Evolutionary conservation across 495 filamentous ascomycete species (phyloP).

Genomic region (Penicillium flavigenum): DNA sequence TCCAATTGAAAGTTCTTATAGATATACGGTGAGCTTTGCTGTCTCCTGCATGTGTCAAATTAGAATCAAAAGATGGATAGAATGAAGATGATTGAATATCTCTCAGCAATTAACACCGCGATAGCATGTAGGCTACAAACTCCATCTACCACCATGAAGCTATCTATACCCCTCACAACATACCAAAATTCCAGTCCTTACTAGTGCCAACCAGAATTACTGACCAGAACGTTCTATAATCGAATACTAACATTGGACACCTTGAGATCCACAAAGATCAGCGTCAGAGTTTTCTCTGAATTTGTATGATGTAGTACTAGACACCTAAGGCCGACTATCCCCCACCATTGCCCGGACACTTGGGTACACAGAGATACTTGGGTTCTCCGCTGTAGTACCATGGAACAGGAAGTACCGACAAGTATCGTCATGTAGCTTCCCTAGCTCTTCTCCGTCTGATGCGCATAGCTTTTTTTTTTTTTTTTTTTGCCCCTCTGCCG

Average conservation of each 20-base stretch:
- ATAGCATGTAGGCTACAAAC: too few relatives aligned
- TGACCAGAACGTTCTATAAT: neutral
- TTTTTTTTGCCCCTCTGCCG: slow-evolving; percentile 12
- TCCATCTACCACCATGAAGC: neutral
- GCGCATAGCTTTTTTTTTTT: slow-evolving; percentile 16
- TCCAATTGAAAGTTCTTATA: neutral
- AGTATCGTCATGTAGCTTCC: slow-evolving; percentile 7
- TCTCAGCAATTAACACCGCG: too few relatives aligned
- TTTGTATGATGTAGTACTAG: slow-evolving; percentile 1
- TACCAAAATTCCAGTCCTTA: neutral
- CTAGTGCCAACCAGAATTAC: neutral
- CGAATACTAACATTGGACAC: neutral
- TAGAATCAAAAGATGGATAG: neutral
- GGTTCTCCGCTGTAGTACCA: neutral
- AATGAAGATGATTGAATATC: too few relatives aligned
- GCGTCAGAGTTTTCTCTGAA: slow-evolving; percentile 14
- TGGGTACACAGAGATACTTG: slow-evolving; percentile 11
- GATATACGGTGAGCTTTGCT: neutral
- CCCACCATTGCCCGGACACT: slow-evolving; percentile 5
- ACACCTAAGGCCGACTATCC: slow-evolving; percentile 18
- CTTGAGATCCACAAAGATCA: slow-evolving; percentile 7
- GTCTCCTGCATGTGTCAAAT: neutral
- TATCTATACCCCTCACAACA: neutral
- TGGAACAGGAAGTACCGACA: slow-evolving; percentile 6
- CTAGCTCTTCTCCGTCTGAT: neutral